These are phyloP conservation scores for Botrytis byssoidea DNA, from an alignment of 2,329 filamentous ascomycete genomes.

Conservation along the genomic window DNA sequence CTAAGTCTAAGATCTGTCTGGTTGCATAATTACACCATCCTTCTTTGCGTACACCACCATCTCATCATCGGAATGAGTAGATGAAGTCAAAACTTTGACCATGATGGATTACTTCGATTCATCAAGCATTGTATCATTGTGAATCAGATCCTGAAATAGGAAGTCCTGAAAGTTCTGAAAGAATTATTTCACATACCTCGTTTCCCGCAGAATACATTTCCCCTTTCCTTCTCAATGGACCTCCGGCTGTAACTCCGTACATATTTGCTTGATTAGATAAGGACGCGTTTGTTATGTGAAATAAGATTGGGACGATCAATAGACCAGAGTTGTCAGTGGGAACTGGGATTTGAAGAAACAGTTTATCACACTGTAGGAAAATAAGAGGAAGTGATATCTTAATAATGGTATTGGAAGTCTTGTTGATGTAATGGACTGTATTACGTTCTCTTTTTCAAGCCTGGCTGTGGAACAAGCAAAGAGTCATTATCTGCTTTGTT, in stretches of 20 bases:
- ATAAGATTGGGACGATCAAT: neutral
- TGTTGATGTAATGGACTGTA: neutral
- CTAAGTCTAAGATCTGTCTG: neutral
- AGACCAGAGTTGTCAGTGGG: neutral
- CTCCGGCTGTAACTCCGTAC: conserved; percentile 8
- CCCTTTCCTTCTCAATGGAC: neutral
- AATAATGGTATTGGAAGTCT: neutral
- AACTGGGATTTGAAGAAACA: neutral
- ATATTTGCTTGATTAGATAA: conserved; percentile 6
- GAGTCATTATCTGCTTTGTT: conserved; percentile 12
- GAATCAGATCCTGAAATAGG: neutral
- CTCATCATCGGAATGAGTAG: neutral
- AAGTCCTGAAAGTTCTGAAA: conserved; percentile 2
- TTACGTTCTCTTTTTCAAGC: neutral
- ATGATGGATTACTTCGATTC: neutral
- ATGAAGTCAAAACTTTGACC: conserved; percentile 7
- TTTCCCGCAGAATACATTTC: conserved; percentile 33
- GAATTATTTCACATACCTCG: conserved; percentile 28
- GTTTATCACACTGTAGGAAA: neutral
- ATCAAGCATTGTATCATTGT: neutral
- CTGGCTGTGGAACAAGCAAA: neutral
- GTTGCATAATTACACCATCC: neutral
- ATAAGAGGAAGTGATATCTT: neutral
- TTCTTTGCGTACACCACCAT: neutral
- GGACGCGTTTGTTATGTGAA: neutral